phyloP scores from a whole-genome alignment of 1,139 yeast species.

The Candida smagusa region DNA sequence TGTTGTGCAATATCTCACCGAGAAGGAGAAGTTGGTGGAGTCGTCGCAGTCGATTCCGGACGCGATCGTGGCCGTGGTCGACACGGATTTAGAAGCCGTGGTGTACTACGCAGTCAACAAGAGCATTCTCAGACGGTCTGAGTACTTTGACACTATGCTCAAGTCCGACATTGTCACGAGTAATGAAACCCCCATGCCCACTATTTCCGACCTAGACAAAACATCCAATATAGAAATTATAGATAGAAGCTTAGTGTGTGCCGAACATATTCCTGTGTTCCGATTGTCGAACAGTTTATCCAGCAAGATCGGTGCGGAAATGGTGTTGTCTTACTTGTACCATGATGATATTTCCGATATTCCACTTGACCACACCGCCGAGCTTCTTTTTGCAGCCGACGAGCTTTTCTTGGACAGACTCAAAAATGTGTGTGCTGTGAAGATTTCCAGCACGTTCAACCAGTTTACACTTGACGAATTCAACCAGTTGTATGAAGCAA shows the following conservation, averaged over 20 bases:
- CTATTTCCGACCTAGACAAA: slow-evolving; percentile 7
- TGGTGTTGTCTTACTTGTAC: slow-evolving; percentile 55
- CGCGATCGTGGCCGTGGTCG: slow-evolving; percentile 40
- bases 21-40: slow-evolving; percentile 19
- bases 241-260: slow-evolving; percentile 20
- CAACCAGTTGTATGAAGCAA: slow-evolving; percentile 12
- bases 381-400: slow-evolving; percentile 59
- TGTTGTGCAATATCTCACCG: slow-evolving; percentile 12
- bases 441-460: slow-evolving; percentile 42
- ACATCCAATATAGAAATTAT: slow-evolving; percentile 14
- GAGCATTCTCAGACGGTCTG: slow-evolving; percentile 57
- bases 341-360: slow-evolving; percentile 53
- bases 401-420: slow-evolving; percentile 58
- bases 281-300: slow-evolving; percentile 26
- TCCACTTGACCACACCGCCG: slow-evolving; percentile 49
- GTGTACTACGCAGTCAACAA: slow-evolving; percentile 61
- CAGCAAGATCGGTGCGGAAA: slow-evolving; percentile 42
- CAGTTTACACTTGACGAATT: slow-evolving; percentile 21
- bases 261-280: slow-evolving; percentile 27
- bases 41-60: slow-evolving; percentile 40
- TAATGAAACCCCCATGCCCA: slow-evolving; percentile 19
- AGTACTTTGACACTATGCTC: slow-evolving; percentile 66
- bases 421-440: slow-evolving; percentile 63
- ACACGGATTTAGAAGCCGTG: slow-evolving; percentile 22
- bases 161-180: slow-evolving; percentile 37